A percentile compares a stretch with the other conserved stretches of the same genome.
Conservation (phyloP, 2,329 filamentous ascomycete genomes). For the Thelonectria discophora region DNA sequence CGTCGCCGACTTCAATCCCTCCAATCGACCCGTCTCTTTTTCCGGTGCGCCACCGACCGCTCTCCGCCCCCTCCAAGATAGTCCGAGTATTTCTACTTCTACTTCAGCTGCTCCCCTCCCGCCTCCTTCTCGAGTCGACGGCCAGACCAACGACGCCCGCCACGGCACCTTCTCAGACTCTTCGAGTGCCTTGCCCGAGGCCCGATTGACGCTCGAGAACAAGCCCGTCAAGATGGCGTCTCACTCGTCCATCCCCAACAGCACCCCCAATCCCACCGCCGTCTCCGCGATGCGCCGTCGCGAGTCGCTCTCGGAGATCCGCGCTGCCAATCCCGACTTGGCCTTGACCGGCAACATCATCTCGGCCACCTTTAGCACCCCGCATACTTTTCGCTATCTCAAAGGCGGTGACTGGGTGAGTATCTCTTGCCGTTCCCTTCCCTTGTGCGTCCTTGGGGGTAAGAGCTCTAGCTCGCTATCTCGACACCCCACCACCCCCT, state of each 20-base stretch:
- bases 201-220: slow-evolving; percentile 22
- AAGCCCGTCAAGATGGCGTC: slow-evolving; percentile 20
- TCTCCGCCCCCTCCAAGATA: slow-evolving; percentile 2
- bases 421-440: slow-evolving; percentile 25
- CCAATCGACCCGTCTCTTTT: slow-evolving; percentile 9
- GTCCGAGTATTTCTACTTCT: not conserved
- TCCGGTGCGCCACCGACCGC: not conserved
- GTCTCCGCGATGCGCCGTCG: slow-evolving; percentile 51
- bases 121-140: slow-evolving; percentile 17
- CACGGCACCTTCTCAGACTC: slow-evolving; percentile 16
- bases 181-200: slow-evolving; percentile 16
- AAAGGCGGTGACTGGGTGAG: slow-evolving; percentile 70
- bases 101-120: slow-evolving; percentile 1
- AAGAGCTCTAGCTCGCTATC: slow-evolving; percentile 4
- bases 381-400: slow-evolving; percentile 66
- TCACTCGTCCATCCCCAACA: slow-evolving; percentile 10
- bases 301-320: slow-evolving; percentile 65
- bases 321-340: slow-evolving; percentile 64
- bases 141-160: slow-evolving; percentile 9
- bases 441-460: not conserved
- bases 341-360: slow-evolving; percentile 71
- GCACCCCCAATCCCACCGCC: slow-evolving; percentile 19
- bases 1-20: slow-evolving; percentile 5
- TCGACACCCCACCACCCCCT: slow-evolving; percentile 26
- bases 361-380: slow-evolving; percentile 71